Conservation (phyloP, 169 alveolate species). For the Sarcocystis neurona region DNA sequence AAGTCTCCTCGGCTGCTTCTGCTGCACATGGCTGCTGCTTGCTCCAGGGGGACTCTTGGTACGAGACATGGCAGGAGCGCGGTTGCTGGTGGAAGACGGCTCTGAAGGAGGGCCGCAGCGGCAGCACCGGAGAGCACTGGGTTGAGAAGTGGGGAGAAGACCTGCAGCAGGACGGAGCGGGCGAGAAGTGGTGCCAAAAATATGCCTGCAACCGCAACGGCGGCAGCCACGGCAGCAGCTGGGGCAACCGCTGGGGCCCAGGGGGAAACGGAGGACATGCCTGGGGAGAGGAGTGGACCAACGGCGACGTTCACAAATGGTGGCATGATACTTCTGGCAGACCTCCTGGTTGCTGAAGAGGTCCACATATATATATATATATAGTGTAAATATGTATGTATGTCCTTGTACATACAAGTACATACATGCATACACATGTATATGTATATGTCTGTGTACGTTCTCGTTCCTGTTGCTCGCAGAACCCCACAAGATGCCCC, state of each 20-base stretch:
- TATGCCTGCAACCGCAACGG: background rate
- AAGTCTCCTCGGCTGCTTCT: too few species aligned
- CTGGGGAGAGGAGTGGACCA: slow-evolving; percentile 64
- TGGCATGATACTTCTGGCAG: slow-evolving; percentile 58
- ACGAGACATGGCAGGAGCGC: slow-evolving; percentile 58
- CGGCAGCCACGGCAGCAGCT: slow-evolving; percentile 42
- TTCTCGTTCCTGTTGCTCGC: too few species aligned
- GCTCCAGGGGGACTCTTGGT: slow-evolving; percentile 49
- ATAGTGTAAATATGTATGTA: too few species aligned
- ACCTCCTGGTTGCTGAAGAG: slow-evolving; percentile 59
- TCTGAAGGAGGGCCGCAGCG: slow-evolving; percentile 16
- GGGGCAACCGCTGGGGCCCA: slow-evolving; percentile 66
- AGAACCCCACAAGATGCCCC: too few species aligned
- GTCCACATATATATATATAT: too few species aligned
- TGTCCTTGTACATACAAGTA: too few species aligned
- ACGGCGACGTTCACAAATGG: slow-evolving; percentile 58
- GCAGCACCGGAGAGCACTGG: slow-evolving; percentile 32
- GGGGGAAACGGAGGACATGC: slow-evolving; percentile 60
- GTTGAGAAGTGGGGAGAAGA: slow-evolving; percentile 61
- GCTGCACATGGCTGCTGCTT: background rate
- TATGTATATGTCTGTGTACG: too few species aligned
- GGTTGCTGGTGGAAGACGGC: slow-evolving; percentile 28
- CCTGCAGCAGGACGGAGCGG: slow-evolving; percentile 39
- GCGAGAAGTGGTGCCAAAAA: slow-evolving; percentile 44
- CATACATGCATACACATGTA: too few species aligned